Base-by-base conservation (phyloP, 148 eudicot species). In the Spergularia marina region DNA sequence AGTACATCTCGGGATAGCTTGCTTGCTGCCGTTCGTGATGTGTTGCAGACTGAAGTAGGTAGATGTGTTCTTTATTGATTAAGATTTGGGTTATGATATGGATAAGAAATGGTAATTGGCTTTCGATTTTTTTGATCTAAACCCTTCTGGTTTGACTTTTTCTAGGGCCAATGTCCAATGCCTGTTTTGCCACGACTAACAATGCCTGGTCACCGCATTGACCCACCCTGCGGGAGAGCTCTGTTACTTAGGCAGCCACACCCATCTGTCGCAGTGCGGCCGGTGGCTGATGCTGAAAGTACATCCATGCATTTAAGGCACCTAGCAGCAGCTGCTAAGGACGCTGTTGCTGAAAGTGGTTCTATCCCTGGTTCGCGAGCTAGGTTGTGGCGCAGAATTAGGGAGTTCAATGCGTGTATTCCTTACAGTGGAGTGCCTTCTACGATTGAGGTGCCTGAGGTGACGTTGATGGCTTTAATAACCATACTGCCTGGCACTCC, bases 331-430 rank as follows among this genome's bases (percentile, higher is more conserved):
- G 90, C 94, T 83, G 96, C 98, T 49, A 95, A 95, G 86, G 98
- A 95, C 85, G 96, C 98, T 81, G 98, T 95, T 65, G 84, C 94
- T 65, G 98, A 92, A 85, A 97, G 98, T 61, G 97, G 97, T 56
- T 90, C 98, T 52, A 84, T 95, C 74, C 97, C 98, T 82, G 97
- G 98, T 79, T 95, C 98, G 76, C 87, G 97, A 86, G 98, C 98
- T 74, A 95, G 89, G 82, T 79, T 95, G 55, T 95, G 98, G 98
- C 92, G 98, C 69, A 87, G 98, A 87, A 95, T 95, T 10, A 85
- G 97, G 84, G 98, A 95, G 80, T 95, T 95, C 74, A 95, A 92
- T 85, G 98, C 98, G 61, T 95, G 97, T 70, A 77, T 95, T 79
- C 90, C 92, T 52, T 95, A 89, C 76, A 74, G 85, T 84, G 98